Base-by-base conservation (phyloP, 768 basidiomycete genomes). In the Steccherinum ochraceum region DNA sequence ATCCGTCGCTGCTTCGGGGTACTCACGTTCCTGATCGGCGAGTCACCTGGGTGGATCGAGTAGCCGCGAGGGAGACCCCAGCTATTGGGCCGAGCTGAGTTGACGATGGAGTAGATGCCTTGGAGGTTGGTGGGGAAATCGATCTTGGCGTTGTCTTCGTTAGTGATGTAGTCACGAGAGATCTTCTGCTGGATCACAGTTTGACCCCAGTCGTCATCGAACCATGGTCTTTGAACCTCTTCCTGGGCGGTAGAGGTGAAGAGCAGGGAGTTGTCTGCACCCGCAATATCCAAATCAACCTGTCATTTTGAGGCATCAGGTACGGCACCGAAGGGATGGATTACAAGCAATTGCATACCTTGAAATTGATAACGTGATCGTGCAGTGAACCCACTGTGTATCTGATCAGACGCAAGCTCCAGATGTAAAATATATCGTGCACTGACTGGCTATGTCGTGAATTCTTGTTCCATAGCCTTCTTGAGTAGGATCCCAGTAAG, bases 331-430 rank as follows among this genome's bases (percentile, higher is more conserved):
- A 40, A n/a, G 25, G 10, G 12, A 24, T 23, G n/a, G 46, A 25
- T n/a, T 10, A n/a, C 43, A 16, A 16, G 53, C 77, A 35, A 16
- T 35, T 7, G 30, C 30, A 16, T 35, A 35, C 30, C 64, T 79
- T 80, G 65, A 71, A 81, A 61, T 82, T 83, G 60, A 86, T 79
- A 26, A 84, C 75, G 56, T 84, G 83, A 60, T 86, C 83, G 53
- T 85, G 83, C 11, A 85, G 62, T 35, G 75, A 81, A 11, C 83
- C 83, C 79, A 83, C 79, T 80, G 18, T 20, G 19, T 21, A 45
- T 13, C 18, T 13, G 41, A 18, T 21, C 10, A 5, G 5, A 45
- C 10, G 20, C 46, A 18, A 21, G 2, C 24, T 19, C 20, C 43
- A 23, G 12, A 24, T 21, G 12, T 21, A 19, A 30, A 1, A 51